Conservation (phyloP, 1,284 basidiomycete genomes). For the Microbotryum violaceum region DNA sequence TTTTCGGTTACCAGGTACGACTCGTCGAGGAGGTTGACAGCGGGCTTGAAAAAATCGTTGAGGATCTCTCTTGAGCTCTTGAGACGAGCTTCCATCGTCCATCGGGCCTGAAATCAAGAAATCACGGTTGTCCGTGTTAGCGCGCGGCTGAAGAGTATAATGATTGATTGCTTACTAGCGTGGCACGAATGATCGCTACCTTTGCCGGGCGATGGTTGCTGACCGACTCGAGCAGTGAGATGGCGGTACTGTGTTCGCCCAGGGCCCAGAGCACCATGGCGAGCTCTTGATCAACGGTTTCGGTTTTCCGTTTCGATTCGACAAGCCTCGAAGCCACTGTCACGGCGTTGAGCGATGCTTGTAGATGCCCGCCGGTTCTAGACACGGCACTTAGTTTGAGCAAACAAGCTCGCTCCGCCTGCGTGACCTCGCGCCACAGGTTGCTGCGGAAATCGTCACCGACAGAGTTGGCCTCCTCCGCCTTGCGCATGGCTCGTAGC, state of each 20-base stretch:
- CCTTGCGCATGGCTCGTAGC: constrained; percentile 59
- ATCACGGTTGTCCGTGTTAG: not conserved
- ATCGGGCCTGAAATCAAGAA: constrained; percentile 58
- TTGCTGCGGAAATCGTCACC: constrained; percentile 56
- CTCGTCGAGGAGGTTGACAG: constrained; percentile 42
- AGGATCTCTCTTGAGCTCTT: constrained; percentile 72
- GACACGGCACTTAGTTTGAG: constrained; percentile 67
- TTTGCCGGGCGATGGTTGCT: not conserved
- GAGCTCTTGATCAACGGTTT: constrained; percentile 62
- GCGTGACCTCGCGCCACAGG: constrained; percentile 50
- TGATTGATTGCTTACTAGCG: constrained; percentile 49
- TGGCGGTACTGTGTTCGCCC: constrained; percentile 73
- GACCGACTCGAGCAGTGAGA: constrained; percentile 45
- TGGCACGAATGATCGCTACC: constrained; percentile 39
- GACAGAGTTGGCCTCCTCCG: constrained; percentile 61
- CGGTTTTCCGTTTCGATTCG: constrained; percentile 38
- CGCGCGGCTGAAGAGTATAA: not conserved
- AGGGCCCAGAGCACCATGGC: constrained; percentile 84
- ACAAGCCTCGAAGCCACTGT: constrained; percentile 64
- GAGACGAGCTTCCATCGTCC: constrained; percentile 78
- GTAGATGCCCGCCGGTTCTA: constrained; percentile 59
- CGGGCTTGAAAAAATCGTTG: constrained; percentile 59
- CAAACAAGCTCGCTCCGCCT: constrained; percentile 63
- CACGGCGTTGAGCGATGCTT: constrained; percentile 79
- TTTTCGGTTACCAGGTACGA: constrained; percentile 32